Evolutionary conservation across 495 filamentous ascomycete genomes (phyloP).

Genomic region (Penicillium lagena): DNA sequence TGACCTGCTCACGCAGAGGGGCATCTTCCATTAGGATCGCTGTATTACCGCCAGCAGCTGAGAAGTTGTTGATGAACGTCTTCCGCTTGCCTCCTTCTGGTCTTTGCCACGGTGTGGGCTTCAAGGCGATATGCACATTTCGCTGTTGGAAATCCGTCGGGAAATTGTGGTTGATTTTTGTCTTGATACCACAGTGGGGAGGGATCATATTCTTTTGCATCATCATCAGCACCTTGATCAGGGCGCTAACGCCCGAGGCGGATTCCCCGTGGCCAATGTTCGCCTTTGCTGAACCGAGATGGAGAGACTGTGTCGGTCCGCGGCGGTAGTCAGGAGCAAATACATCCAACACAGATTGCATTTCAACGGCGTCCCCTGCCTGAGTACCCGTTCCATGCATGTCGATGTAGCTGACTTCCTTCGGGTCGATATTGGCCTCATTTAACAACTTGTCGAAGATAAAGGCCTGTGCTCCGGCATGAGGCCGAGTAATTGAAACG

Average conservation of each 20-base stretch:
- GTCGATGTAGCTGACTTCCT: conserved; percentile 74
- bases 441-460: conserved; percentile 65
- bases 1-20: conserved; percentile 30
- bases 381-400: conserved; percentile 90
- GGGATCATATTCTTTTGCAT: conserved; percentile 77
- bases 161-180: conserved; percentile 73
- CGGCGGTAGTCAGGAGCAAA: conserved; percentile 72
- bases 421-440: conserved; percentile 63
- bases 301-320: conserved; percentile 61
- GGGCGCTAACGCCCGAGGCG: conserved; percentile 73
- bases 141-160: conserved; percentile 67
- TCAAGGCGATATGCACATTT: conserved; percentile 63
- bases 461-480: conserved; percentile 62
- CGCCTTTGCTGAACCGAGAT: conserved; percentile 79
- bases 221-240: conserved; percentile 87
- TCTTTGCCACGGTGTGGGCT: conserved; percentile 56
- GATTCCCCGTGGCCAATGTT: conserved; percentile 90
- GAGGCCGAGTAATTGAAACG: conserved; percentile 79
- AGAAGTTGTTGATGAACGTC: conserved; percentile 65
- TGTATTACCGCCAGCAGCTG: conserved; percentile 51
- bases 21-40: conserved; percentile 50
- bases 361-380: conserved; percentile 74
- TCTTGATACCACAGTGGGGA: conserved; percentile 85
- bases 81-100: conserved; percentile 56
- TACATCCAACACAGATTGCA: conserved; percentile 68